Percentiles rank a stretch among this genome's conserved stretches.
phyloP scores from a whole-genome alignment of 2,329 filamentous ascomycete genomes.

The Knufia fluminis region DNA sequence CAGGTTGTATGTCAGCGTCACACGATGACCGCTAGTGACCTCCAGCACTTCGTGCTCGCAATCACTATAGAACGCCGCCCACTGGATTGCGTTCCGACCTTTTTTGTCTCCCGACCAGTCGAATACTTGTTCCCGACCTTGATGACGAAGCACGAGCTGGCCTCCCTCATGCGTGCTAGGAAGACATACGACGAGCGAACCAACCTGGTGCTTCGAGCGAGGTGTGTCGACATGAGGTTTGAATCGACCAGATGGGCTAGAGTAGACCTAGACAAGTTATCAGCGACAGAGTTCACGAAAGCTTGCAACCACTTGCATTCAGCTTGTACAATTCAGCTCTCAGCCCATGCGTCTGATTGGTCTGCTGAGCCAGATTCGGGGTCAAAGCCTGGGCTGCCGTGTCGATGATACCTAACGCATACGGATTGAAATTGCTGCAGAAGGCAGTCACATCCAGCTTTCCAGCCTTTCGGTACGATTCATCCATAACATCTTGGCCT shows the following conservation, averaged over 20 bases:
- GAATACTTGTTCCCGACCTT: conserved; percentile 23
- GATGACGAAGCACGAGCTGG: conserved; percentile 27
- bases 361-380: conserved; percentile 18
- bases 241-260: conserved; percentile 43
- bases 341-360: conserved; percentile 28
- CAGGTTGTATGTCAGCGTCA: conserved; percentile 54
- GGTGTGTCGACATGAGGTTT: conserved; percentile 47
- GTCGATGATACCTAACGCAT: conserved; percentile 45
- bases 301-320: conserved; percentile 37
- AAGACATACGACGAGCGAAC: conserved; percentile 47
- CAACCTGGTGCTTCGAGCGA: conserved; percentile 40
- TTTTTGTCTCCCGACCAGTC: conserved; percentile 23
- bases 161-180: conserved; percentile 30
- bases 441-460: conserved; percentile 44
- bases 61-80: conserved; percentile 32
- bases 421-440: conserved; percentile 43
- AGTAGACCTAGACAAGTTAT: conserved; percentile 38
- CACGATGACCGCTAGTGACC: conserved; percentile 43
- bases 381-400: conserved; percentile 40
- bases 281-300: neutral
- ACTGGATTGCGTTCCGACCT: conserved; percentile 24
- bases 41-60: conserved; percentile 33
- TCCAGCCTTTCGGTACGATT: conserved; percentile 44
- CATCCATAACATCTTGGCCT: conserved; percentile 42
- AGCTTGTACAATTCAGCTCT: conserved; percentile 49